Evolutionary conservation across 176 grass and related monocot genomes (phyloP), one percentile per base, ranked within the genome.

Genomic region (Guadua angustifolia): DNA sequence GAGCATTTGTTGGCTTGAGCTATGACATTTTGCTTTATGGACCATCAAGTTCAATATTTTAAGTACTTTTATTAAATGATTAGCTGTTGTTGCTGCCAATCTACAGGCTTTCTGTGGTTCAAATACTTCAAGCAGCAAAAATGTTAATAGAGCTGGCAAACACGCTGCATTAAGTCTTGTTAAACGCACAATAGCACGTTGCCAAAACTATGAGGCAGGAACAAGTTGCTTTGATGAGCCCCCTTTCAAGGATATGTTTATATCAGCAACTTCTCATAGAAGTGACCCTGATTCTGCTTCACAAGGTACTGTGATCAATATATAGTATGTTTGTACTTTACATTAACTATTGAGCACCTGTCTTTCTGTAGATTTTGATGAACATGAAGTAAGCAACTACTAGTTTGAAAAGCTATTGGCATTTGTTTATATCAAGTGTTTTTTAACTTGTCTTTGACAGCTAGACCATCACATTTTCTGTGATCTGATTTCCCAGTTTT

Each of bases 221-320:
- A 88, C 42, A 49, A 82, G 83, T 58, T 94, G 89, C 57, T 94
- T 94, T 83, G 79, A 83, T 69, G 92, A 86, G 25, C 42, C 80
- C 66, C 65, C 65, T 60, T 94, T 91, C 76, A 94, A 90, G 89
- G 88, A 91, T 57, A 86, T 94, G 66, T 91, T 94, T 82, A 14
- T 73, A 51, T 89, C 80, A 58, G 86, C 71, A 52, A 88, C 83
- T 33, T 91, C 86, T 83, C 64, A 86, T n/a, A 86, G 86, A 88
- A 81, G 55, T 44, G 77, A 85, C 53, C 69, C 49, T 19, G 76
- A 91, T 73, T 66, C 79, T 66, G 33, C 59, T 3, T 85, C 77
- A 55, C 71, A 84, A 84, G 86, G 79, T 86, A 90, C 67, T 77
- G 43, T 51, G 43, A 73, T 71, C 22, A 14, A 5, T 62, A 5